Percentiles rank a stretch among this genome's conserved stretches.
Conservation (phyloP, 257 asterid species). For the Capsicum chinense region DNA sequence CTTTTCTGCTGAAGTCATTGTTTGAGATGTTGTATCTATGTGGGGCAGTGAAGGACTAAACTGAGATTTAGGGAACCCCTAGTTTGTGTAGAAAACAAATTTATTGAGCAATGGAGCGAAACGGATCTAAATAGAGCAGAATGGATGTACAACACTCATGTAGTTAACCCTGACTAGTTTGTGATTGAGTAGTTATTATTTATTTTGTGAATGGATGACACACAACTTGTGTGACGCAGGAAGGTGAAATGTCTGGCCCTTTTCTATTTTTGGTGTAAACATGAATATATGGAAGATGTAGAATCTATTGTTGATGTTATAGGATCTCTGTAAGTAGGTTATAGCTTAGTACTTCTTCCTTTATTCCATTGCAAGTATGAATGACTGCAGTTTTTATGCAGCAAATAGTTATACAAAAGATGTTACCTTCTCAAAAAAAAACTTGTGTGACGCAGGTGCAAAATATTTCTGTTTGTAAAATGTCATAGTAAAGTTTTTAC, state of each 20-base stretch:
- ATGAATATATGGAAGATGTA: too few species aligned
- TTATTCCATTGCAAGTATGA: too few species aligned
- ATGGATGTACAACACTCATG: neutral
- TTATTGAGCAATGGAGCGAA: neutral
- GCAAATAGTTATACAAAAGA: too few species aligned
- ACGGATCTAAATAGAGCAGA: neutral
- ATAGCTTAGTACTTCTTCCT: too few species aligned
- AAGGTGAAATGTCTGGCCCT: too few species aligned
- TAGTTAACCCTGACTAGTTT: neutral
- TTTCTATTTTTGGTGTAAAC: too few species aligned
- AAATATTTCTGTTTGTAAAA: neutral
- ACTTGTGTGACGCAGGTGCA: neutral
- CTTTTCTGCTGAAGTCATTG: neutral
- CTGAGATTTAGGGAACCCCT: neutral
- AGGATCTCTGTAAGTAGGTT: too few species aligned
- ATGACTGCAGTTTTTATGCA: too few species aligned
- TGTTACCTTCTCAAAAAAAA: too few species aligned
- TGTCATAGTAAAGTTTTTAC: neutral
- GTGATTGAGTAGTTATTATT: neutral
- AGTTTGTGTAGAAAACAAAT: neutral
- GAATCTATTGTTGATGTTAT: too few species aligned
- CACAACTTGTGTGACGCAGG: too few species aligned
- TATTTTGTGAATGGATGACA: neutral
- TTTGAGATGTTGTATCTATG: neutral
- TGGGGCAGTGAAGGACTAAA: neutral